Evolutionary conservation across 176 grass and related monocot genomes (phyloP).

Genomic region (Leersia perrieri): DNA sequence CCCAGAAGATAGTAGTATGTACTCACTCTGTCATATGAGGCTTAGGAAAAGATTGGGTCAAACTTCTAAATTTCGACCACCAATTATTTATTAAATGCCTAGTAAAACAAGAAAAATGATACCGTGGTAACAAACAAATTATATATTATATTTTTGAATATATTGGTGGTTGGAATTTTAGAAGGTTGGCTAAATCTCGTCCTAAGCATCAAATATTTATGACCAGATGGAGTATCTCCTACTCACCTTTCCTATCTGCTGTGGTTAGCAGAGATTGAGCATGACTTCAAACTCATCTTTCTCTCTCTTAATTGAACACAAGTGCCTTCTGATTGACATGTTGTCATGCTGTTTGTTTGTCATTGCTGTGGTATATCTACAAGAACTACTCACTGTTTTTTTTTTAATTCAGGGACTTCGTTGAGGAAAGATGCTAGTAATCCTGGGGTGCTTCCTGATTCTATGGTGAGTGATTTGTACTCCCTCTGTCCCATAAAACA

Average conservation of each 20-base stretch:
- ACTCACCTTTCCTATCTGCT: slow-evolving; percentile 16
- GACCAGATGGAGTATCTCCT: too few relatives aligned
- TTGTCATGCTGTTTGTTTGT: slow-evolving; percentile 12
- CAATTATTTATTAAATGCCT: too few relatives aligned
- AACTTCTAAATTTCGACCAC: too few relatives aligned
- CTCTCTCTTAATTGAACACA: background rate
- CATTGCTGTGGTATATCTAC: background rate
- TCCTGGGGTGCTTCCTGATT: slow-evolving; percentile 33
- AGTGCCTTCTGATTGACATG: slow-evolving; percentile 6
- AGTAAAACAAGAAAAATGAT: too few relatives aligned
- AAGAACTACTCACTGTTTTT: slow-evolving; percentile 23
- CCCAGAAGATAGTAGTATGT: background rate
- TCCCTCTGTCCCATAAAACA: too few relatives aligned
- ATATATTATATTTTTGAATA: too few relatives aligned
- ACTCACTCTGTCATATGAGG: too few relatives aligned
- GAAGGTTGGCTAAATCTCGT: too few relatives aligned
- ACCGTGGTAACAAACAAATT: too few relatives aligned
- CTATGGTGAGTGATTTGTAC: slow-evolving; percentile 42
- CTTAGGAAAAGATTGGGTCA: too few relatives aligned
- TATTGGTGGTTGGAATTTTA: too few relatives aligned
- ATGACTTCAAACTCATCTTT: background rate
- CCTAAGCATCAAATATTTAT: too few relatives aligned
- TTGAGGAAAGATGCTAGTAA: slow-evolving; percentile 40
- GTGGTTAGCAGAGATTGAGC: slow-evolving; percentile 5
- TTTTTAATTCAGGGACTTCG: slow-evolving; percentile 47